Conservation (phyloP, 2,329 filamentous ascomycete genomes). For the Coniella lustricola region DNA sequence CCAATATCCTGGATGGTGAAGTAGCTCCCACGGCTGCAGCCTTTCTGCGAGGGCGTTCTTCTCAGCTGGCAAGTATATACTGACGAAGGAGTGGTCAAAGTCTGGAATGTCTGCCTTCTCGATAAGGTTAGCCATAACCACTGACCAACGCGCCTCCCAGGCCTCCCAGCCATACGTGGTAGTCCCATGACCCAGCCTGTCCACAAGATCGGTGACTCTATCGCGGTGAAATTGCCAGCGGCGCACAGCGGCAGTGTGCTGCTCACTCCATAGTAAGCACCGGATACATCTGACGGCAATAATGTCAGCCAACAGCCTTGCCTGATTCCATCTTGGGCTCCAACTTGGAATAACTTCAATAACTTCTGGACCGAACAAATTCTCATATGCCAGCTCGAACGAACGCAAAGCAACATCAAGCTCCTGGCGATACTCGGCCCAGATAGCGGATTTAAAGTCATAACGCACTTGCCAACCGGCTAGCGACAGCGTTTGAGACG, state of each 20-base stretch:
- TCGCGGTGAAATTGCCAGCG: conserved; percentile 74
- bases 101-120: conserved; percentile 46
- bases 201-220: conserved; percentile 68
- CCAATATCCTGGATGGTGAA: conserved; percentile 64
- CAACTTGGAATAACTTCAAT: conserved; percentile 85
- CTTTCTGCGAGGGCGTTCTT: conserved; percentile 52
- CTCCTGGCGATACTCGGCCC: conserved; percentile 90
- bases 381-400: conserved; percentile 82
- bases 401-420: conserved; percentile 80
- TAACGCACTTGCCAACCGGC: conserved; percentile 91
- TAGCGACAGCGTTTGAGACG: conserved; percentile 75
- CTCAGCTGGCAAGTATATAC: conserved; percentile 49
- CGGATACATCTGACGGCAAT: conserved; percentile 75
- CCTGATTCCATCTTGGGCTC: conserved; percentile 87
- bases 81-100: conserved; percentile 35
- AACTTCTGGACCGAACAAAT: conserved; percentile 72
- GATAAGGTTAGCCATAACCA: conserved; percentile 55
- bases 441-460: conserved; percentile 85
- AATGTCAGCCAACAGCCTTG: conserved; percentile 76
- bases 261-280: conserved; percentile 72
- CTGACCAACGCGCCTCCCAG: conserved; percentile 74
- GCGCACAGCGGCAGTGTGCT: conserved; percentile 71
- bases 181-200: conserved; percentile 76
- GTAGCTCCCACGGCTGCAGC: conserved; percentile 54
- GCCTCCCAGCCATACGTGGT: conserved; percentile 89